Percentiles rank a stretch among this genome's conserved stretches.
Conservation (phyloP, 2,329 filamentous ascomycete genomes). For the Aspergillus sp. region DNA sequence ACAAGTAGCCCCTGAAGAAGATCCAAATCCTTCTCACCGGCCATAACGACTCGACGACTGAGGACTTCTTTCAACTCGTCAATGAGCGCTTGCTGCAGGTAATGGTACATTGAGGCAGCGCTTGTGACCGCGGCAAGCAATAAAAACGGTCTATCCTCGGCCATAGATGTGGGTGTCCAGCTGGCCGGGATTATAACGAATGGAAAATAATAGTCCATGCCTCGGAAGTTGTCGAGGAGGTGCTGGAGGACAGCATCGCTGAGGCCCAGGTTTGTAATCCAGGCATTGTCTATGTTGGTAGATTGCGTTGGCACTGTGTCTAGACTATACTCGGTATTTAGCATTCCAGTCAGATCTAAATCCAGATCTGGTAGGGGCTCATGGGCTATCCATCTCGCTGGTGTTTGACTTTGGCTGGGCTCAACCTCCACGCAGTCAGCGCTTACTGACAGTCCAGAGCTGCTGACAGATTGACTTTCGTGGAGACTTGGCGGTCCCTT, state of each 20-base stretch:
- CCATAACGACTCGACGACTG: background rate
- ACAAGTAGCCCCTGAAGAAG: background rate
- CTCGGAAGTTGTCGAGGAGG: background rate
- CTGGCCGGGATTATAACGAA: background rate
- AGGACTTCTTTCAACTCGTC: background rate
- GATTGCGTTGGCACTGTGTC: background rate
- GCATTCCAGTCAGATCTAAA: background rate
- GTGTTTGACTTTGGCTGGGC: background rate
- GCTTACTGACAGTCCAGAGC: background rate
- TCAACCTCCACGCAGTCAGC: background rate
- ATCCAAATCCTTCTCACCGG: constrained; percentile 1
- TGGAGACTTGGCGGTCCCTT: background rate
- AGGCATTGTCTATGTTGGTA: background rate
- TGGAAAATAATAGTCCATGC: background rate
- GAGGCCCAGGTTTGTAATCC: background rate
- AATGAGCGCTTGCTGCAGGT: background rate
- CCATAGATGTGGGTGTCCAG: background rate
- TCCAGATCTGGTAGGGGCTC: background rate
- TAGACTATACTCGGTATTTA: background rate
- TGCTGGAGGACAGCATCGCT: background rate
- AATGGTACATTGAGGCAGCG: background rate
- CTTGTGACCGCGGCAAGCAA: background rate
- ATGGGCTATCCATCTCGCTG: background rate
- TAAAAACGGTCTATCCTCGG: background rate
- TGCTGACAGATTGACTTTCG: too few relatives aligned